phyloP scores from a whole-genome alignment of 2,329 filamentous ascomycete species.

The Zarea fungicola region DNA sequence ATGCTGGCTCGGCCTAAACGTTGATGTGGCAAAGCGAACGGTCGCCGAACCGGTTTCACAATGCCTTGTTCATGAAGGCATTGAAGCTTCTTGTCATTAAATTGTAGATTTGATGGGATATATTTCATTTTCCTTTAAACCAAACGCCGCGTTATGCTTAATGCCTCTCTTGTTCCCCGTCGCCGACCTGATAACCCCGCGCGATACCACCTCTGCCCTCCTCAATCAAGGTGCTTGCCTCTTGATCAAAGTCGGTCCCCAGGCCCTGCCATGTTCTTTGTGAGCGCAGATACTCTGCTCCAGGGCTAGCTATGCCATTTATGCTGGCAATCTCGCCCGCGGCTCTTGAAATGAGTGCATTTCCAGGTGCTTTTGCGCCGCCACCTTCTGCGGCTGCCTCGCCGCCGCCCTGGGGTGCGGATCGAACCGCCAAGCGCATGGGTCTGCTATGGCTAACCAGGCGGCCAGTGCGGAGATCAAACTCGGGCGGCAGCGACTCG shows the following conservation, averaged over 20 bases:
- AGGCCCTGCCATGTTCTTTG: conserved; percentile 88
- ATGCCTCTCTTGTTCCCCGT: conserved; percentile 33
- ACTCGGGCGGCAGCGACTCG: conserved; percentile 80
- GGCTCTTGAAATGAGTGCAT: conserved; percentile 51
- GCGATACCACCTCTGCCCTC: conserved; percentile 85
- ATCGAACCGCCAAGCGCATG: conserved; percentile 42
- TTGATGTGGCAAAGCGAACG: too few species aligned
- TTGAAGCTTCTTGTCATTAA: too few species aligned
- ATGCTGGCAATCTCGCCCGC: conserved; percentile 69
- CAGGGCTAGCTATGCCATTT: conserved; percentile 83
- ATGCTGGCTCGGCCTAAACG: background rate
- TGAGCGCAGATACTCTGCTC: conserved; percentile 77
- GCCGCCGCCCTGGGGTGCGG: background rate
- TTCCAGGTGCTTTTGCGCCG: conserved; percentile 18
- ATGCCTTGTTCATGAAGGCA: too few species aligned
- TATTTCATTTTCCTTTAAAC: background rate
- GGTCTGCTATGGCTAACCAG: conserved; percentile 76
- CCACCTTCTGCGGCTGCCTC: conserved; percentile 18
- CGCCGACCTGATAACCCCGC: conserved; percentile 77
- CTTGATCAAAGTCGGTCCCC: conserved; percentile 72
- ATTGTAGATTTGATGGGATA: background rate
- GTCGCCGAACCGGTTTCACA: too few species aligned
- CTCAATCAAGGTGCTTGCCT: conserved; percentile 65
- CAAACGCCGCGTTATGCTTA: conserved; percentile 15
- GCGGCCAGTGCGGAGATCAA: conserved; percentile 82